Evolutionary conservation across 2,329 filamentous ascomycete species (phyloP).

Genomic region (Aspergillus piperis): DNA sequence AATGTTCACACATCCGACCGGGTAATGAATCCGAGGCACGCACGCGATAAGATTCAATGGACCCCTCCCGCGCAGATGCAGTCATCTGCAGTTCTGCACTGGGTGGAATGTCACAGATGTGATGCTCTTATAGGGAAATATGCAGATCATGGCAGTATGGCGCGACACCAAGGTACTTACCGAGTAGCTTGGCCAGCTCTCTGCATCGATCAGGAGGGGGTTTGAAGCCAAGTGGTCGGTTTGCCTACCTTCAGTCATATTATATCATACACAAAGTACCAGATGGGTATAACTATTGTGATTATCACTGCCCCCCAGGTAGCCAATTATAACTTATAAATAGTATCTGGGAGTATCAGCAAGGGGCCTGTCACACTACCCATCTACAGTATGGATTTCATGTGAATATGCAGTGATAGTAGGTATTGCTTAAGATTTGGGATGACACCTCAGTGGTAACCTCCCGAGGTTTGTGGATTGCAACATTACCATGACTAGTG

Average conservation of each 20-base stretch:
- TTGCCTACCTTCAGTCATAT: too few species aligned
- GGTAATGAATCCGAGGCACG: not conserved
- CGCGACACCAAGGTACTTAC: not conserved
- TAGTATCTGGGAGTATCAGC: not conserved
- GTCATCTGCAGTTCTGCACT: slow-evolving; percentile 4
- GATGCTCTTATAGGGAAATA: not conserved
- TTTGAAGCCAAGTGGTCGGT: too few species aligned
- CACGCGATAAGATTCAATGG: slow-evolving; percentile 1
- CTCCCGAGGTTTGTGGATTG: not conserved
- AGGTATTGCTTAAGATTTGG: not conserved
- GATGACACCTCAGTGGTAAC: not conserved
- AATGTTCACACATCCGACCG: not conserved
- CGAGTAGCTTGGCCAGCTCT: not conserved
- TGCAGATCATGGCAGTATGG: not conserved
- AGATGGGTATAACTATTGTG: not conserved
- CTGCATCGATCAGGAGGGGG: too few species aligned
- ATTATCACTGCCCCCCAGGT: not conserved
- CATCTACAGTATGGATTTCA: not conserved
- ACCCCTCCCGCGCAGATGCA: slow-evolving; percentile 1
- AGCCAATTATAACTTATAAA: not conserved
- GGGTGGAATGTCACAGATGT: not conserved
- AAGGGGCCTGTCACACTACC: not conserved
- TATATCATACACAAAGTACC: not conserved
- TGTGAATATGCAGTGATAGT: not conserved
- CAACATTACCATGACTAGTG: not conserved